Percentiles rank a stretch among this genome's conserved stretches.
Evolutionary conservation across 768 basidiomycete genomes (phyloP).

Genomic region (Pulveroboletus sp.): DNA sequence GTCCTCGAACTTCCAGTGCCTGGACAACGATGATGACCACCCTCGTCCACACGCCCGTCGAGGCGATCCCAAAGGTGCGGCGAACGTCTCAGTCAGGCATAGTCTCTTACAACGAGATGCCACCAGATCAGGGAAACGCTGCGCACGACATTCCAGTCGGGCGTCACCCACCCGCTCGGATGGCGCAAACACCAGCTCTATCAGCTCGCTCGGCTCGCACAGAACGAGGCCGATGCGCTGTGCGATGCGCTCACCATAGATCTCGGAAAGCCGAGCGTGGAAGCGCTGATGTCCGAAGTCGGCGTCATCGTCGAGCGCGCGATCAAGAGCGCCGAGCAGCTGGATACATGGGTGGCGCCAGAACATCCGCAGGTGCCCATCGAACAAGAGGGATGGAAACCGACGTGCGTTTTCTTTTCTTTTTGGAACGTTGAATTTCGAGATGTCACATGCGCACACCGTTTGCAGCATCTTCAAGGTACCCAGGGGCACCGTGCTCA

Average conservation of each 20-base stretch:
- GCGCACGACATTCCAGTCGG: slow-evolving; percentile 45
- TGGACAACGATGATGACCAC: slow-evolving; percentile 10
- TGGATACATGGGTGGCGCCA: too few relatives aligned
- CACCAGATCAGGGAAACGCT: slow-evolving; percentile 36
- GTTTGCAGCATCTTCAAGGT: slow-evolving; percentile 38
- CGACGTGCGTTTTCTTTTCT: slow-evolving; percentile 30
- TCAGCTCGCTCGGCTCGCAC: slow-evolving; percentile 55
- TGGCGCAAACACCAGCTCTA: slow-evolving; percentile 64
- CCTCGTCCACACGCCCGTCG: slow-evolving; percentile 14
- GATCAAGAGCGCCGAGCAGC: too few relatives aligned
- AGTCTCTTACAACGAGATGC: too few relatives aligned
- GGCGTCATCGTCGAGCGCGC: too few relatives aligned
- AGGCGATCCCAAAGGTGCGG: slow-evolving; percentile 25
- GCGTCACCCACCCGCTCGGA: slow-evolving; percentile 45
- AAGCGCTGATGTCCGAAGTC: too few relatives aligned
- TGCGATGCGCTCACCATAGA: too few relatives aligned
- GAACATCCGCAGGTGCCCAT: slow-evolving; percentile 31
- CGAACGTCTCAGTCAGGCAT: not conserved
- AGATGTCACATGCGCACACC: not conserved
- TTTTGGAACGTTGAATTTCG: not conserved
- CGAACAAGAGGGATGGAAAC: slow-evolving; percentile 50
- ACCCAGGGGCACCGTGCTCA: slow-evolving; percentile 58
- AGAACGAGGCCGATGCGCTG: slow-evolving; percentile 56
- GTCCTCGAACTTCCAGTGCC: too few relatives aligned
- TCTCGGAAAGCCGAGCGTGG: too few relatives aligned